phyloP scores from a whole-genome alignment of 75 land plant species.

The Cupressus sempervirens region DNA sequence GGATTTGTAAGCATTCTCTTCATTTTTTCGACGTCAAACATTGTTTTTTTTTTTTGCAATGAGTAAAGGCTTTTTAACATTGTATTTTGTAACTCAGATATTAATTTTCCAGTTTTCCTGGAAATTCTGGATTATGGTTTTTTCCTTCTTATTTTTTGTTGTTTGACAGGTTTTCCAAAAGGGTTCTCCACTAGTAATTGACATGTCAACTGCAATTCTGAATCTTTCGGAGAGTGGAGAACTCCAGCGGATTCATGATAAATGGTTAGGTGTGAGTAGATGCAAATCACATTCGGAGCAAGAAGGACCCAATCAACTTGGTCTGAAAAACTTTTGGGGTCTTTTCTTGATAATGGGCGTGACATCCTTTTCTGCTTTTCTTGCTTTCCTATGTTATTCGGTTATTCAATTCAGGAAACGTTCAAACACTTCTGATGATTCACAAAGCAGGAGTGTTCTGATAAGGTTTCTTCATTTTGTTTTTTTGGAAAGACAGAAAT shows the following conservation, averaged over 20 bases:
- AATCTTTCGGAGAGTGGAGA: slow-evolving; percentile 77
- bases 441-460: background rate
- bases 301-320: slow-evolving; percentile 36
- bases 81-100: background rate
- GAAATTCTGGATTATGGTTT: background rate
- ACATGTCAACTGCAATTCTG: slow-evolving; percentile 78
- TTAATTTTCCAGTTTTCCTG: background rate
- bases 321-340: slow-evolving; percentile 55
- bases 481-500: background rate
- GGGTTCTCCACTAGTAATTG: slow-evolving; percentile 74
- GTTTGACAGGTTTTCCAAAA: slow-evolving; percentile 68
- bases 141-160: background rate
- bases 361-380: slow-evolving; percentile 43
- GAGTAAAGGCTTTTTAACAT: background rate
- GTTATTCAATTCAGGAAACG: slow-evolving; percentile 13
- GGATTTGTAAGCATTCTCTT: slow-evolving; percentile 48
- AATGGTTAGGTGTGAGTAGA: slow-evolving; percentile 43
- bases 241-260: slow-evolving; percentile 74
- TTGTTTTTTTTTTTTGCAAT: background rate
- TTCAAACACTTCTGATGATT: background rate
- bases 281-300: slow-evolving; percentile 14
- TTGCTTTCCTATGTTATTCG: slow-evolving; percentile 26
- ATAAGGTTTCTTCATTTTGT: background rate
- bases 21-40: background rate
- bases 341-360: slow-evolving; percentile 64